Percentiles rank a stretch among this genome's conserved stretches.
phyloP scores from a whole-genome alignment of 345 rosid species.

The Eucalyptus cloeziana region DNA sequence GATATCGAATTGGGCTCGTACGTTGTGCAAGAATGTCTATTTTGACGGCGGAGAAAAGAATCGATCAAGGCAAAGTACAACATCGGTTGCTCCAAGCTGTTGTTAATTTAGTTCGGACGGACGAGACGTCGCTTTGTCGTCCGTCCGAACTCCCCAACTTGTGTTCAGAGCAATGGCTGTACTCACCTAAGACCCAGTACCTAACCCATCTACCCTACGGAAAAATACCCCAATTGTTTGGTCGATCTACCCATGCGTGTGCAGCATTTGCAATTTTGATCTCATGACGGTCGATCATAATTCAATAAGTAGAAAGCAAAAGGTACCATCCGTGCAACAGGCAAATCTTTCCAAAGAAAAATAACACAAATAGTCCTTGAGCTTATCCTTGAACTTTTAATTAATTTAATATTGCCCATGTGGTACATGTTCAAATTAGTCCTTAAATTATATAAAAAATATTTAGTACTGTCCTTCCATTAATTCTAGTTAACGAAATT shows the following conservation, averaged over 20 bases:
- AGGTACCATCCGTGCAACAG: background rate
- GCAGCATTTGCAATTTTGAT: background rate
- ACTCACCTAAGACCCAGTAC: background rate
- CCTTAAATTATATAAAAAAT: too few species aligned
- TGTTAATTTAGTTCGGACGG: background rate
- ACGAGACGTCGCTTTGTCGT: background rate
- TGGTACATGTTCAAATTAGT: background rate
- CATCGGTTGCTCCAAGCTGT: background rate
- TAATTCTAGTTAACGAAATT: too few species aligned
- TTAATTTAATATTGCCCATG: too few species aligned
- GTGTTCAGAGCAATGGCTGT: background rate
- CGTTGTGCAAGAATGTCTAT: background rate
- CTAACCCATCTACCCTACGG: background rate
- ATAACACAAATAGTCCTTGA: background rate
- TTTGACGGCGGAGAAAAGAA: background rate
- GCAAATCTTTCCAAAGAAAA: background rate
- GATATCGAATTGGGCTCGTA: background rate
- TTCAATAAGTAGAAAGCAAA: background rate
- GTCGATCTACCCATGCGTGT: background rate
- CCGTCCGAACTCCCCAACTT: background rate
- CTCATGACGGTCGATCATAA: background rate
- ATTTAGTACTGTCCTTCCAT: background rate
- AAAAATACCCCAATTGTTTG: background rate
- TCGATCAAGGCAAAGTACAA: background rate
- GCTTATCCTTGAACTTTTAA: background rate